Evolutionary conservation across 1,284 basidiomycete species (phyloP), one percentile per base, ranked within the genome.

Genomic region (Leucoagaricus sp.): DNA sequence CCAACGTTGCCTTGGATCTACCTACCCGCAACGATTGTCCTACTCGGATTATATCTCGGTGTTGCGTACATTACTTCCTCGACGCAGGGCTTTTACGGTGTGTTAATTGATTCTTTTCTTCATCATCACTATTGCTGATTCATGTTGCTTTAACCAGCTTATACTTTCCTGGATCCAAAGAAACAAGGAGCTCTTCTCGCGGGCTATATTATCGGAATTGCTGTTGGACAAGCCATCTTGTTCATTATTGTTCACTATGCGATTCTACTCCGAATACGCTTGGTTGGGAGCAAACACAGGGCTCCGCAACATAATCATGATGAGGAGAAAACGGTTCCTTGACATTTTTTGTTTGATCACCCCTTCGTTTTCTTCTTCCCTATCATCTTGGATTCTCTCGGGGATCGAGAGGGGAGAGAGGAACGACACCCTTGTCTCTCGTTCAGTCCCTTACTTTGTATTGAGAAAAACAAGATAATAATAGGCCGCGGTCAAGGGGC

Each of bases 51-150:
- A 12, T 91, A 91, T 63, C 69, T 90, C 25, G 87, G 78, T 13
- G 72, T 91, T 1, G 86, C 86, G 12, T 89, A 89, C 63, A 75
- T 89, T 53, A 86, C 85, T 0, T 61, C 76, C 50, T 79, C 72
- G 0, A 80, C 80, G 0, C 83, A 86, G 63, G 79, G 80, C 1
- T 80, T 86, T 64, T 89, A 89, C 65, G 70, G 86, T 89, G 61
- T 57, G 84, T 79, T 36, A 25, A 7, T 5, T 7, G 15, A 12
- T 7, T 17, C 21, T 5, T 6, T 44, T 44, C 21, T 13, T 19
- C 2, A n/a, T 12, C 41, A 44, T 44, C n/a, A 19, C 12, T 23
- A 5, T 8, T 23, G 21, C 3, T 7, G 12, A 23, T 4, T 40
- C 38, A 6, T 15, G 8, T 44, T 44, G n/a, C n/a, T 4, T 28